Evolutionary conservation across 2,329 filamentous ascomycete genomes (phyloP), one percentile per base, ranked within the genome.

Genomic region (Ophiocordyceps australis): DNA sequence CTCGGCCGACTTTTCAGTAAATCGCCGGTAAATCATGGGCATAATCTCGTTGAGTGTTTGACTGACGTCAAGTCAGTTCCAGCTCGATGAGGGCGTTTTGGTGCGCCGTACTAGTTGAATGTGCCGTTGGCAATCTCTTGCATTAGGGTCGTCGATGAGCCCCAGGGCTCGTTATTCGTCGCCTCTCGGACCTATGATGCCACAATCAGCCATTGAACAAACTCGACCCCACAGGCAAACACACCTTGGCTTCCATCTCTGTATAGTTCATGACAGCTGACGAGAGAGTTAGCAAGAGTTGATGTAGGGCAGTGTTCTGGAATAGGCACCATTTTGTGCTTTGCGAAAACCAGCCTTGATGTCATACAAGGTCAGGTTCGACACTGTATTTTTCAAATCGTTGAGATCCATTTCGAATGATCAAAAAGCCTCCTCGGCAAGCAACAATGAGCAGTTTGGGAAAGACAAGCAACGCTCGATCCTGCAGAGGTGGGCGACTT

Each of bases 11-110:
- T 98, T 98, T 50, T 98, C 89, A 32, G 89, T 98, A 53, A 98
- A 98, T 36, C 89, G 80, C 45, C 91, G 89, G 61, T 98, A 98
- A 46, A 98, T 93, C 82, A 98, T 89, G 37, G 89, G 89, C 89
- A 98, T 98, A 48, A 98, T 95, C 54, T 98, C 89, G 53, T 95
- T 95, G 30, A 98, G 72, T 27, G 85, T 71, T 71, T 93, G 83
- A 50, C 86, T 94, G 46, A n/a, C n/a, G n/a, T n/a, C n/a, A n/a
- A n/a, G n/a, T n/a, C n/a, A n/a, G n/a, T n/a, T n/a, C n/a, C n/a
- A n/a, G n/a, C n/a, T n/a, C n/a, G n/a, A n/a, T n/a, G n/a, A n/a
- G n/a, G n/a, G n/a, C n/a, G n/a, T n/a, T n/a, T n/a, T n/a, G 14
- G 12, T 15, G 19, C 5, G 13, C 20, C 81, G 45, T 61, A 95